Percentiles rank a stretch among this genome's conserved stretches.
Evolutionary conservation across 176 grass and related monocot genomes (phyloP).

Genomic region (Triticum dicoccoides): DNA sequence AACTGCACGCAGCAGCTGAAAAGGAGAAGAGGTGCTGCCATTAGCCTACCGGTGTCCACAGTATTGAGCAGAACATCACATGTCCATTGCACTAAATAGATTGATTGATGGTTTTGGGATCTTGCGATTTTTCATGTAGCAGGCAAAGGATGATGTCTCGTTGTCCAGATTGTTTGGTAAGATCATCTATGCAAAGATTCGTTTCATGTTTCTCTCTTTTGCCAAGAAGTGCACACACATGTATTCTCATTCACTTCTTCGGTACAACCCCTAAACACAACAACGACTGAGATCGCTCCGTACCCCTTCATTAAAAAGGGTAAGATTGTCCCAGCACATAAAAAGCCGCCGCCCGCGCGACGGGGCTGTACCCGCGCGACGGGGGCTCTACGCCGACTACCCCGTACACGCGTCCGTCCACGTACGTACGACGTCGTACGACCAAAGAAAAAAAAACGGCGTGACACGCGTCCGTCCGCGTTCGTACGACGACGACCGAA

Average conservation of each 20-base stretch:
- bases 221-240: slow-evolving; percentile 34
- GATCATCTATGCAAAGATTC: neutral
- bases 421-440: no score
- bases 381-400: no score
- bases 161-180: slow-evolving; percentile 10
- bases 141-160: neutral
- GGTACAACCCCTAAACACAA: no score
- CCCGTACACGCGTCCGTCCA: no score
- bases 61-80: neutral
- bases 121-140: neutral
- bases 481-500: no score
- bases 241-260: slow-evolving; percentile 35
- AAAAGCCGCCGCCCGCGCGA: no score
- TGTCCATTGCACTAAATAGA: slow-evolving; percentile 12
- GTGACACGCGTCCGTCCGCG: no score
- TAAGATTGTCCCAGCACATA: no score
- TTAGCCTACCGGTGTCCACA: neutral
- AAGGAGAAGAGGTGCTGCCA: neutral
- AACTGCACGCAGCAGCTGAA: neutral
- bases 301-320: no score
- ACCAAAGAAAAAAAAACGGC: no score
- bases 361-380: no score
- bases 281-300: no score
- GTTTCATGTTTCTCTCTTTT: slow-evolving; percentile 18
- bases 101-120: neutral